Evolutionary conservation across 768 basidiomycete genomes (phyloP).

Genomic region (Rickenella mellea): DNA sequence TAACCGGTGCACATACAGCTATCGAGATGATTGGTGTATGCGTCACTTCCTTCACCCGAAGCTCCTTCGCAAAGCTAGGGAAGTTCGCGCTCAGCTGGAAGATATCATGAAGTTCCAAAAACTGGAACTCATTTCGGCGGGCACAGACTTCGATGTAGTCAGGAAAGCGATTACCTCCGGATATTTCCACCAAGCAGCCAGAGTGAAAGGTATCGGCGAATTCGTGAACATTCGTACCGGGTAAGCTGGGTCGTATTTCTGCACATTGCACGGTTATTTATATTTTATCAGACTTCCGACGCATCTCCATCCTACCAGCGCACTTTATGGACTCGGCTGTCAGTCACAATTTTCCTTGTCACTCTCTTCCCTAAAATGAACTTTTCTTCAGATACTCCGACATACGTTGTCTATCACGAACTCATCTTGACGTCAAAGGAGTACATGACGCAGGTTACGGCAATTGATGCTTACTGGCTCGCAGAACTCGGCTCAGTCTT

Average conservation of each 20-base stretch:
- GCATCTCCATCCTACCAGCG: constrained; percentile 93
- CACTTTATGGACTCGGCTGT: constrained; percentile 94
- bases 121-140: constrained; percentile 84
- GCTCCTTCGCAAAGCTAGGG: constrained; percentile 85
- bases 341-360: constrained; percentile 20
- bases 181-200: constrained; percentile 97
- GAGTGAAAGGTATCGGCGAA: constrained; percentile 98
- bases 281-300: constrained; percentile 91
- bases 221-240: constrained; percentile 96
- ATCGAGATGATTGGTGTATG: constrained; percentile 89
- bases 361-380: neutral
- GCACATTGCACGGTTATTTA: constrained; percentile 1
- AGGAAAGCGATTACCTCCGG: constrained; percentile 95
- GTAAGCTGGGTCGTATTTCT: constrained; percentile 20
- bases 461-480: constrained; percentile 96
- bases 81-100: constrained; percentile 91
- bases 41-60: constrained; percentile 97
- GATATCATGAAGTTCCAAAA: constrained; percentile 99
- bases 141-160: constrained; percentile 91
- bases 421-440: constrained; percentile 91
- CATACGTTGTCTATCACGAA: constrained; percentile 96
- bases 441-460: constrained; percentile 99
- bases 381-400: constrained; percentile 66
- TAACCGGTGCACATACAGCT: constrained; percentile 32
- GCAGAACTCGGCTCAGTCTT: constrained; percentile 94